phyloP scores from a whole-genome alignment of 2,329 filamentous ascomycete species.

The Zasmidium cellare region DNA sequence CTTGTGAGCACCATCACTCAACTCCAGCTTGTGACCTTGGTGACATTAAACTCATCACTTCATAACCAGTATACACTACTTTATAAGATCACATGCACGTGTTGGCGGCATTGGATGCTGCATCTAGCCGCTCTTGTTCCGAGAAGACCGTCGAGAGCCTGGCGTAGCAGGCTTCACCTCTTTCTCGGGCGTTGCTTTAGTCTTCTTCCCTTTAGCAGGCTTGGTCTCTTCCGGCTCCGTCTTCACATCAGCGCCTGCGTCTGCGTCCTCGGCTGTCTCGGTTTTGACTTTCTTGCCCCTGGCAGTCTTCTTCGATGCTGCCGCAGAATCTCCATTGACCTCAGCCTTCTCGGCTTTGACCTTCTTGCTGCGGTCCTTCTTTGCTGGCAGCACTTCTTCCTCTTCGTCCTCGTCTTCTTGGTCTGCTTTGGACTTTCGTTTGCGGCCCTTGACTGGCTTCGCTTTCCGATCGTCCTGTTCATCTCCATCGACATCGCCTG shows the following conservation, averaged over 20 bases:
- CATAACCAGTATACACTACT: neutral
- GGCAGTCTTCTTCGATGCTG: constrained; percentile 7
- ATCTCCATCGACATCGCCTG: constrained; percentile 45
- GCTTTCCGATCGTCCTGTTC: constrained; percentile 19
- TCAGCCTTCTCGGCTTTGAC: constrained; percentile 6
- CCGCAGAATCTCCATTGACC: constrained; percentile 7
- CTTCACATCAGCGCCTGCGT: constrained; percentile 9
- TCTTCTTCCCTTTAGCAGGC: constrained; percentile 3
- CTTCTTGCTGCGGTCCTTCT: constrained; percentile 20
- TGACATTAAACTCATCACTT: neutral
- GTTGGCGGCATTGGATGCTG: neutral
- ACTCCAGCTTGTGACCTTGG: no score
- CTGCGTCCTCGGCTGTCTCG: constrained; percentile 12
- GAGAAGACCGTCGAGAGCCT: constrained; percentile 21
- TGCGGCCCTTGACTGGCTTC: constrained; percentile 33
- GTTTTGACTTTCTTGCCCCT: constrained; percentile 15
- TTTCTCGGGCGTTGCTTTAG: constrained; percentile 20
- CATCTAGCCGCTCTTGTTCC: constrained; percentile 14
- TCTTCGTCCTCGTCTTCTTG: constrained; percentile 23
- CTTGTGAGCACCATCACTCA: neutral
- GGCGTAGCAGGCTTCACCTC: constrained; percentile 20
- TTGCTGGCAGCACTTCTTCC: constrained; percentile 25
- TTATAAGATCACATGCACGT: neutral
- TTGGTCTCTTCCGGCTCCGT: constrained; percentile 16
- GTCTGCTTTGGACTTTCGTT: constrained; percentile 34